phyloP scores from a whole-genome alignment of 352 stramenopile genomes.

The Saprolegnia parasitica region DNA sequence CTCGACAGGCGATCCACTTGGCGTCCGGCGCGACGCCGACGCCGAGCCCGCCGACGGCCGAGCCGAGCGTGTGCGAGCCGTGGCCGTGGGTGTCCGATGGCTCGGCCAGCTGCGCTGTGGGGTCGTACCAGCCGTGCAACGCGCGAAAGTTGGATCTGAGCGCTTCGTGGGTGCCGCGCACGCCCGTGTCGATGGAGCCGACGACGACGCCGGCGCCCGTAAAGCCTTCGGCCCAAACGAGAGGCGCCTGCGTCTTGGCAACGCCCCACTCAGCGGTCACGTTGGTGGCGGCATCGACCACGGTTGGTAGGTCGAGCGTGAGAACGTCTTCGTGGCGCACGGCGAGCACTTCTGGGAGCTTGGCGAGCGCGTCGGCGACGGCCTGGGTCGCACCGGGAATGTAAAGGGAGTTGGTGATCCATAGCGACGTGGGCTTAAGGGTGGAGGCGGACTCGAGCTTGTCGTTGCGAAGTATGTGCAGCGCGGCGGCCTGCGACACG shows the following conservation, averaged over 20 bases:
- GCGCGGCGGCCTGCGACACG: background rate
- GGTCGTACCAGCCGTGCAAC: slow-evolving; percentile 46
- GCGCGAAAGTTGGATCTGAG: slow-evolving; percentile 34
- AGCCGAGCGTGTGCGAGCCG: slow-evolving; percentile 46
- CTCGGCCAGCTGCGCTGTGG: too few relatives aligned
- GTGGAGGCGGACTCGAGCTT: background rate
- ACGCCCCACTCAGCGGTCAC: slow-evolving; percentile 27
- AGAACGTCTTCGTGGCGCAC: slow-evolving; percentile 22
- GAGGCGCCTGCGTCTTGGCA: slow-evolving; percentile 11
- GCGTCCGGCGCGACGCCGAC: slow-evolving; percentile 42
- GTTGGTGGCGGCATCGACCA: background rate
- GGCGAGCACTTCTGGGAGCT: slow-evolving; percentile 15
- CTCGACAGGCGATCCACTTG: slow-evolving; percentile 54
- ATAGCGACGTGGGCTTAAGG: background rate
- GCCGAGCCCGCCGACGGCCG: slow-evolving; percentile 36
- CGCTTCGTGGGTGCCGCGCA: slow-evolving; percentile 14
- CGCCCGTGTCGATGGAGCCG: slow-evolving; percentile 29
- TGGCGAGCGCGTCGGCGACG: slow-evolving; percentile 17
- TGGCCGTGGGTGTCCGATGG: slow-evolving; percentile 48
- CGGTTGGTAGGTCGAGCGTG: background rate
- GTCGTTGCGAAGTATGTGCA: background rate
- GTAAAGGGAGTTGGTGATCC: background rate
- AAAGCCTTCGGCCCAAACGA: slow-evolving; percentile 16
- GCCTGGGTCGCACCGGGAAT: background rate
- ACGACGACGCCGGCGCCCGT: slow-evolving; percentile 24